Percentiles rank a stretch among this genome's conserved stretches.
phyloP scores from a whole-genome alignment of 2,329 filamentous ascomycete genomes.

The Colletotrichum lentis region DNA sequence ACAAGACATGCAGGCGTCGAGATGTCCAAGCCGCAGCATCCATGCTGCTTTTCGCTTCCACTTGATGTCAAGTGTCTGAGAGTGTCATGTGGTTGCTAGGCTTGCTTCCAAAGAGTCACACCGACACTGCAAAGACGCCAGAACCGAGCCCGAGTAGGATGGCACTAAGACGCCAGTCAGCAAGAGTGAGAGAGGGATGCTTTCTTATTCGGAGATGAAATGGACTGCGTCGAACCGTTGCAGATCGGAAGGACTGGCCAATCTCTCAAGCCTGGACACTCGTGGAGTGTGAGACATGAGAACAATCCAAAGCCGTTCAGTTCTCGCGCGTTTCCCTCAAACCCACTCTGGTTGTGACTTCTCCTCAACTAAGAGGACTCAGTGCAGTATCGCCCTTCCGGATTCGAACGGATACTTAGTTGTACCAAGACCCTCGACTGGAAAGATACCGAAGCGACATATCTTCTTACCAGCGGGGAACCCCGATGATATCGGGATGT shows the following conservation, averaged over 20 bases:
- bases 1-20: conserved; percentile 20
- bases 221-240: not conserved
- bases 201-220: not conserved
- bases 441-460: not conserved
- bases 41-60: not conserved
- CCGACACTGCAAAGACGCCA: not conserved
- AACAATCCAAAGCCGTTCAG: not conserved
- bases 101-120: not conserved
- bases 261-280: not conserved
- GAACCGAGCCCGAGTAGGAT: not conserved
- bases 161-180: not conserved
- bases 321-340: not conserved
- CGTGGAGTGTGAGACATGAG: not conserved
- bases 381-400: not conserved
- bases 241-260: not conserved
- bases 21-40: conserved; percentile 7
- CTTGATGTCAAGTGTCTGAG: not conserved
- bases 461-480: not conserved
- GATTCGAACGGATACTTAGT: conserved; percentile 9
- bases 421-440: conserved; percentile 13
- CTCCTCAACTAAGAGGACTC: not conserved
- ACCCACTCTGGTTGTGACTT: not conserved
- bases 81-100: not conserved
- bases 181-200: too few species aligned
- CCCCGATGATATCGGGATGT: not conserved